Percentiles rank a stretch among this genome's conserved stretches.
These are phyloP conservation scores for Leptographium lundbergii DNA, from an alignment of 2,329 filamentous ascomycete genomes.

Conservation along the genomic window DNA sequence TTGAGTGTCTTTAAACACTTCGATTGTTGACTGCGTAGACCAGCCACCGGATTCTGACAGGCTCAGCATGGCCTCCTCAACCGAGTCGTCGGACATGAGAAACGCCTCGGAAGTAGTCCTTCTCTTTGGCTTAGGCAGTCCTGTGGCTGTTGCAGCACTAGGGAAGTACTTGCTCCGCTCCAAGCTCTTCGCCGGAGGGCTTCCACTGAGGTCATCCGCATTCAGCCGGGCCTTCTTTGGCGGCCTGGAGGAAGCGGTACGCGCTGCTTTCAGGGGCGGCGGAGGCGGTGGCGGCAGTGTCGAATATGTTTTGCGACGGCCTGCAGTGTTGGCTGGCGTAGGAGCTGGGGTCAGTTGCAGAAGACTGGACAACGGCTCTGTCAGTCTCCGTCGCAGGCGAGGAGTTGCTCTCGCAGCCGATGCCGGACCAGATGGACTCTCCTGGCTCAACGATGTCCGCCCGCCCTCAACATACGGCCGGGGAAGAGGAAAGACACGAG, in stretches of 20 bases:
- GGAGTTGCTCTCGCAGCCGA: slow-evolving; percentile 13
- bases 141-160: slow-evolving; percentile 9
- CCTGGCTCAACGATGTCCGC: slow-evolving; percentile 9
- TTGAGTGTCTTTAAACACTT: slow-evolving; percentile 26
- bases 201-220: slow-evolving; percentile 23
- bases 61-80: slow-evolving; percentile 39
- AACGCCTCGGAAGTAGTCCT: slow-evolving; percentile 24
- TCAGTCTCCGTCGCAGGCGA: slow-evolving; percentile 34
- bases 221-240: slow-evolving; percentile 46
- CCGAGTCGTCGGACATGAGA: slow-evolving; percentile 42
- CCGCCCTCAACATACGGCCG: slow-evolving; percentile 38
- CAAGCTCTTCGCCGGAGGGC: slow-evolving; percentile 13
- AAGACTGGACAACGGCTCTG: slow-evolving; percentile 36
- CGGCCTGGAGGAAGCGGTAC: slow-evolving; percentile 22
- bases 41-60: slow-evolving; percentile 41
- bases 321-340: not conserved
- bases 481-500: slow-evolving; percentile 46
- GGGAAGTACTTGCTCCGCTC: slow-evolving; percentile 44
- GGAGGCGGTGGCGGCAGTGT: slow-evolving; percentile 1
- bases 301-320: slow-evolving; percentile 3
- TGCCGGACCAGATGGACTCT: slow-evolving; percentile 3
- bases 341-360: slow-evolving; percentile 15
- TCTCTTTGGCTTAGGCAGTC: not conserved
- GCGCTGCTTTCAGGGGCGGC: not conserved
- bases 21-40: slow-evolving; percentile 23